Evolutionary conservation across 768 basidiomycete species (phyloP).

Genomic region (Rhodotorula babjevae): DNA sequence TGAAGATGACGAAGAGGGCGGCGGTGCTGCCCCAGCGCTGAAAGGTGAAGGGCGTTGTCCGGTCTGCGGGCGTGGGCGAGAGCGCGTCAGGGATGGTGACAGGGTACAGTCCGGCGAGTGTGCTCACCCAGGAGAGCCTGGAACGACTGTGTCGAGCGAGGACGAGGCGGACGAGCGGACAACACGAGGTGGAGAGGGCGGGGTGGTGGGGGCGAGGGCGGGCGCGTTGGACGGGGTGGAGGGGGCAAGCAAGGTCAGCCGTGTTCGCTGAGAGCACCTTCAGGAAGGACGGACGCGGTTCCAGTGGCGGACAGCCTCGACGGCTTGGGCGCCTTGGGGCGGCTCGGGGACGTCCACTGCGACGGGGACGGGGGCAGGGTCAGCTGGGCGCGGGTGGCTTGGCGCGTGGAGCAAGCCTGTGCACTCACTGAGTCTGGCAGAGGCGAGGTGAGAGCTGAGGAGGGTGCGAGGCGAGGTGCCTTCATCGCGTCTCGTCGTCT

Average conservation of each 20-base stretch:
- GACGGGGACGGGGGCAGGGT: not conserved
- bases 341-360: constrained; percentile 33
- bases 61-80: constrained; percentile 53
- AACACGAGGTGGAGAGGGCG: not conserved
- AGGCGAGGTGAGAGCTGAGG: too few species aligned
- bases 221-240: not conserved
- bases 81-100: not conserved
- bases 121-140: constrained; percentile 33
- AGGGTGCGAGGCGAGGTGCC: too few species aligned
- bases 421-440: too few species aligned
- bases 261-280: too few species aligned
- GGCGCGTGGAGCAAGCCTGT: too few species aligned
- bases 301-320: constrained; percentile 25
- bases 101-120: not conserved
- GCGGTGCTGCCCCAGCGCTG: constrained; percentile 80
- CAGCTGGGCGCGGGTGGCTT: not conserved
- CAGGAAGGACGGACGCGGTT: constrained; percentile 17
- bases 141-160: constrained; percentile 16
- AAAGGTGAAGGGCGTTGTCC: constrained; percentile 81
- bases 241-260: not conserved
- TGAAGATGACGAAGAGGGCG: constrained; percentile 67
- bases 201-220: not conserved
- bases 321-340: not conserved
- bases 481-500: too few species aligned
- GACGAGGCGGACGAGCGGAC: not conserved